Evolutionary conservation across 75 land plant genomes (phyloP), one percentile per base, ranked within the genome.

Genomic region (Picea glauca): DNA sequence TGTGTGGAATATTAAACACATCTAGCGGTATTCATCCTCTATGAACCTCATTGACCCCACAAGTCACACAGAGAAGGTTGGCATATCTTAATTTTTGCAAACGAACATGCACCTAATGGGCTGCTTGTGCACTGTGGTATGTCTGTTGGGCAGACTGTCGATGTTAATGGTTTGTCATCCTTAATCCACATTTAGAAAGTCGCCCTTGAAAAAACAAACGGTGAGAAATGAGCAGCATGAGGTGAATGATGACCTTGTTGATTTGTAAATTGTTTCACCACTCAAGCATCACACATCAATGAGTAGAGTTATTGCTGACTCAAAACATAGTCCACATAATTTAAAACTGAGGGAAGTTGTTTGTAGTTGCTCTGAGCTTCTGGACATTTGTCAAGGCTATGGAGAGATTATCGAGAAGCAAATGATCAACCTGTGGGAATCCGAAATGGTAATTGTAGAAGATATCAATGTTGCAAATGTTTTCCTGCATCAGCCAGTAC

Each of bases 111-210:
- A 23, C 99, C 98, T 9, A 88, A 88, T 85, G 99, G 99, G 13
- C 30, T 91, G 56, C 83, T 98, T 63, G 85, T 89, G 63, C 99
- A 98, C 67, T 63, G 81, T 84, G 98, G 93, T 58, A 77, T 77
- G 11, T 89, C 86, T 38, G 86, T 88, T 30, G 83, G 88, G 62
- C 77, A 83, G n/a, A 59, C 73, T 60, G 84, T 67, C 23, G 21
- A 56, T 63, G 78, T 72, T 18, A 78, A 60, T 58, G 87, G 78
- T 26, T 77, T 96, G 40, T 93, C 99, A 60, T 98, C 99, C 62
- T 78, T 86, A n/a, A 79, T 98, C 17, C 78, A 80, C 65, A 32
- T 98, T 73, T 91, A 98, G 65, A 90, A 85, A 76, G 96, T 98
- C 75, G 93, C 95, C 5, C 78, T 95, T 21, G 93, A 98, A 76